A percentile compares a stretch with the other conserved stretches of the same genome.
Evolutionary conservation across 495 filamentous ascomycete genomes (phyloP).

Genomic region (Neurospora tetraspora): DNA sequence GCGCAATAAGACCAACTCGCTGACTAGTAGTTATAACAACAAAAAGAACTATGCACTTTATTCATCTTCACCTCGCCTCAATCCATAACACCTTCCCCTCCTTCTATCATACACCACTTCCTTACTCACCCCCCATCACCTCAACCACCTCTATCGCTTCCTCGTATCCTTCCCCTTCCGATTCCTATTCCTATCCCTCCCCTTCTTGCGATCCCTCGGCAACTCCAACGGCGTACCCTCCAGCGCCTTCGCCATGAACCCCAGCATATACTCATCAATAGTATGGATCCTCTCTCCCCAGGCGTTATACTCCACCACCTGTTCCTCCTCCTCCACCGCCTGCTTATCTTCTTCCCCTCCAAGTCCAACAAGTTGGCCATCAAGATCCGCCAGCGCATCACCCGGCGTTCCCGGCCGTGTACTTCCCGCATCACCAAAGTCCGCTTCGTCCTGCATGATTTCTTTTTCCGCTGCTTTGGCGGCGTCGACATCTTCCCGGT

Average conservation of each 20-base stretch:
- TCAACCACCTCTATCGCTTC: slow-evolving; percentile 3
- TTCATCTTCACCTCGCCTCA: background rate
- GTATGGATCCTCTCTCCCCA: slow-evolving; percentile 45
- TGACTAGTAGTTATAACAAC: background rate
- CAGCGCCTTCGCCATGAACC: slow-evolving; percentile 65
- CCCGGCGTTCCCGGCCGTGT: slow-evolving; percentile 35
- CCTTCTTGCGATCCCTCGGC: slow-evolving; percentile 73
- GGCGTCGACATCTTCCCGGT: slow-evolving; percentile 81
- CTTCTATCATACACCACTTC: background rate
- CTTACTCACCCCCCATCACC: background rate
- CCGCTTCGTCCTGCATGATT: slow-evolving; percentile 76
- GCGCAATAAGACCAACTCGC: background rate
- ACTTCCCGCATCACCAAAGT: slow-evolving; percentile 47
- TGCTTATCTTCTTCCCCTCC: slow-evolving; percentile 2
- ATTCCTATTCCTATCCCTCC: slow-evolving; percentile 45
- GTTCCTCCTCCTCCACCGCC: slow-evolving; percentile 19
- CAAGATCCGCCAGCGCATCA: slow-evolving; percentile 18
- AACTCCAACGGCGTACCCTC: slow-evolving; percentile 69
- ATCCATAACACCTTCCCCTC: background rate
- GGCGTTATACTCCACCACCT: slow-evolving; percentile 43
- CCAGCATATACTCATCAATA: slow-evolving; percentile 81
- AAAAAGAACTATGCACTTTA: background rate
- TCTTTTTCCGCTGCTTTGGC: slow-evolving; percentile 84
- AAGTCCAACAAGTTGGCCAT: slow-evolving; percentile 2
- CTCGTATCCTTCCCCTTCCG: slow-evolving; percentile 12